Evolutionary conservation across 2,329 filamentous ascomycete species (phyloP).

Genomic region (Phaeoacremonium minimum): DNA sequence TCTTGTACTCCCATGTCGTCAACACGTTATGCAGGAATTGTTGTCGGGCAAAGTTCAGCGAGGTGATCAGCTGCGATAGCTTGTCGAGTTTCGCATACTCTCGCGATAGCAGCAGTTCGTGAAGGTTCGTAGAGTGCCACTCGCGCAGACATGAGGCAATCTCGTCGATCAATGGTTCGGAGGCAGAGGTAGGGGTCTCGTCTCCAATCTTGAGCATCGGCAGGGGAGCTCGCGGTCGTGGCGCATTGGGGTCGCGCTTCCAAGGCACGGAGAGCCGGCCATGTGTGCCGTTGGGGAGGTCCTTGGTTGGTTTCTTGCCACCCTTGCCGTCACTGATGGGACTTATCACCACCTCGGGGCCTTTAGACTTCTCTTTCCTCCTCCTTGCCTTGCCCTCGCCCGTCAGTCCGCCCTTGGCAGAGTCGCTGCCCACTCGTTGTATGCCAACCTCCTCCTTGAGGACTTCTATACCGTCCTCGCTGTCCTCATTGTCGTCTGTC

Average conservation of each 20-base stretch:
- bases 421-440: constrained; percentile 37
- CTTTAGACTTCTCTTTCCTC: constrained; percentile 24
- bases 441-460: constrained; percentile 18
- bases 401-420: constrained; percentile 50
- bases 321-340: constrained; percentile 9
- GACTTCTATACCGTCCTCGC: constrained; percentile 26
- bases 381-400: constrained; percentile 25
- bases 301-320: constrained; percentile 15
- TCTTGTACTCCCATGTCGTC: constrained; percentile 77
- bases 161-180: constrained; percentile 92
- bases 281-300: constrained; percentile 32
- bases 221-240: constrained; percentile 84
- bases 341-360: constrained; percentile 12
- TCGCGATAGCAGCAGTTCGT: constrained; percentile 79
- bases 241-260: constrained; percentile 60
- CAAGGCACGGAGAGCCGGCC: constrained; percentile 42
- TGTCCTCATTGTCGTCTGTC: constrained; percentile 36
- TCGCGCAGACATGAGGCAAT: constrained; percentile 94
- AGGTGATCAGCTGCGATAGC: constrained; percentile 73
- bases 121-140: constrained; percentile 97
- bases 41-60: constrained; percentile 79
- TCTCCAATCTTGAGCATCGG: constrained; percentile 98
- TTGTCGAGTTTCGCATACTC: constrained; percentile 79
- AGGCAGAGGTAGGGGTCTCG: constrained; percentile 83
- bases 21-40: constrained; percentile 93